These are phyloP conservation scores for Juncus effusus DNA, from an alignment of 176 grass and related monocot species.

Conservation along the genomic window DNA sequence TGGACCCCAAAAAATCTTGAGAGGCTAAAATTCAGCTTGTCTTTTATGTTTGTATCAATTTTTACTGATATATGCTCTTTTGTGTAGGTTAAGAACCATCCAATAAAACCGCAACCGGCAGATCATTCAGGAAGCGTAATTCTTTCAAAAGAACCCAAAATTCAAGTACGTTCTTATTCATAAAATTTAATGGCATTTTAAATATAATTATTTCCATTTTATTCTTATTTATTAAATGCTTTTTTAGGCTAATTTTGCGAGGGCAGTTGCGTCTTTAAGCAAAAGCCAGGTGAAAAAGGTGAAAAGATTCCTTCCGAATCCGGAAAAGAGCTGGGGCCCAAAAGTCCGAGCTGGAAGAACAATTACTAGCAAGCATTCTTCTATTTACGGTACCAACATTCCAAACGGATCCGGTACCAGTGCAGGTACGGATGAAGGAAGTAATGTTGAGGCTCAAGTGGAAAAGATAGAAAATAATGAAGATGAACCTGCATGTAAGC, in stretches of 20 bases:
- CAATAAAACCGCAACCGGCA: slow-evolving; percentile 64
- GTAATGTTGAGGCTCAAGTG: slow-evolving; percentile 25
- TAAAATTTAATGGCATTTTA: slow-evolving; percentile 1
- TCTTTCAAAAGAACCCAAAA: slow-evolving; percentile 57
- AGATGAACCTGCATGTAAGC: slow-evolving; percentile 44
- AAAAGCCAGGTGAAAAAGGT: slow-evolving; percentile 79
- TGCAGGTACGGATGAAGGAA: slow-evolving; percentile 27
- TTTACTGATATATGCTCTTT: background rate
- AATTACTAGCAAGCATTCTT: slow-evolving; percentile 83
- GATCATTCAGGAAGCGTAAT: slow-evolving; percentile 60
- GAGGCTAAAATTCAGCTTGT: too few relatives aligned
- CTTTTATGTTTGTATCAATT: background rate
- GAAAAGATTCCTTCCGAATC: slow-evolving; percentile 87
- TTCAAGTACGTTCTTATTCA: slow-evolving; percentile 51
- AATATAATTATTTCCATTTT: background rate
- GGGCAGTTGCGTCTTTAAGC: slow-evolving; percentile 63
- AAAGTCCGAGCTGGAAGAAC: slow-evolving; percentile 81
- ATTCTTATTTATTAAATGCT: background rate
- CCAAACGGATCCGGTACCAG: slow-evolving; percentile 35
- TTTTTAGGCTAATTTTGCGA: slow-evolving; percentile 73
- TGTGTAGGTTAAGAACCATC: slow-evolving; percentile 83
- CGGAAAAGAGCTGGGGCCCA: slow-evolving; percentile 83
- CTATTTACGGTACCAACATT: slow-evolving; percentile 57
- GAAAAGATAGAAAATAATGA: slow-evolving; percentile 1
- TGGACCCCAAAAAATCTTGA: too few relatives aligned